Evolutionary conservation across 1,139 yeast species (phyloP).

Genomic region (Saccharomycopsis hybrid): DNA sequence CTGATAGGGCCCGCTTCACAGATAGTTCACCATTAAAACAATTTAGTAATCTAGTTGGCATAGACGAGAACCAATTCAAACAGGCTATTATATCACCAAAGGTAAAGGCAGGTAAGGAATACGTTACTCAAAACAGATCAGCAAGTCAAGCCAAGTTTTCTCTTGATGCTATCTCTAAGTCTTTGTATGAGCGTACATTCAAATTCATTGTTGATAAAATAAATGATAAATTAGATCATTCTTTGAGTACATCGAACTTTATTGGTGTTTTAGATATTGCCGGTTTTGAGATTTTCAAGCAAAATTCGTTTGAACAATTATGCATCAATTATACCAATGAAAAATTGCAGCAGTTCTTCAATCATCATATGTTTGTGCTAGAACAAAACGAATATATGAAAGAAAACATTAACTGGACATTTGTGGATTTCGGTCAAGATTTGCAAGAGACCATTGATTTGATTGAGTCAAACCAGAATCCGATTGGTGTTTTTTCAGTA

Average conservation of each 20-base stretch:
- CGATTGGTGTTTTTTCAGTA: constrained; percentile 82
- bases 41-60: constrained; percentile 63
- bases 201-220: constrained; percentile 71
- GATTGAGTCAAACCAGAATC: constrained; percentile 62
- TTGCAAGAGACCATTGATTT: constrained; percentile 90
- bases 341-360: constrained; percentile 92
- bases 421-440: constrained; percentile 94
- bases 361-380: constrained; percentile 93
- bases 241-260: constrained; percentile 43
- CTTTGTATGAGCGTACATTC: constrained; percentile 79
- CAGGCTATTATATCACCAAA: constrained; percentile 66
- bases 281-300: constrained; percentile 91
- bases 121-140: constrained; percentile 72
- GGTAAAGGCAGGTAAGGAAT: constrained; percentile 88
- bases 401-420: constrained; percentile 95
- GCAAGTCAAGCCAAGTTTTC: constrained; percentile 77
- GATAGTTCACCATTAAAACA: constrained; percentile 45
- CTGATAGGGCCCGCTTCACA: constrained; percentile 76
- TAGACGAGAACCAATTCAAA: constrained; percentile 48
- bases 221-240: constrained; percentile 57
- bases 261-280: constrained; percentile 96
- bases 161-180: constrained; percentile 82
- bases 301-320: constrained; percentile 90
- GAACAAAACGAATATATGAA: constrained; percentile 94
- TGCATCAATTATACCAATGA: constrained; percentile 97